Conservation (phyloP, 495 filamentous ascomycete genomes). For the Schizothecium vesticola region DNA sequence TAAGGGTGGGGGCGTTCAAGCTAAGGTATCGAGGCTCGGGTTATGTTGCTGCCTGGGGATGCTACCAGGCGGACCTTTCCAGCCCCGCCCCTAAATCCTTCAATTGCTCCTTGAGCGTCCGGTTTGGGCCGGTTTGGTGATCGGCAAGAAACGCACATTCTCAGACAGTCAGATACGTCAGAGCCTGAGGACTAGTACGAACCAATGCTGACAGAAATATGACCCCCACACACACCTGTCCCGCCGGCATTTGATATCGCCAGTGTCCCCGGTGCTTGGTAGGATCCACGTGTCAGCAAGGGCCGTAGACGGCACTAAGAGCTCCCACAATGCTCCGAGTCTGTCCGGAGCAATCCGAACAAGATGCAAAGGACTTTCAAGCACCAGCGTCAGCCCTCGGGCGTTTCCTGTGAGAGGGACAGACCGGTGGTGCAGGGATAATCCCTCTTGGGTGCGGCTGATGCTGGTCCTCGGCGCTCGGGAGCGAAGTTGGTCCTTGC, state of each 20-base stretch:
- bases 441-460: not conserved
- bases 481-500: too few relatives aligned
- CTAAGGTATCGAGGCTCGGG: too few relatives aligned
- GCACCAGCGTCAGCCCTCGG: not conserved
- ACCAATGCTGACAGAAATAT: not conserved
- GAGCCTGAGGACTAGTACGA: too few relatives aligned
- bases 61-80: not conserved
- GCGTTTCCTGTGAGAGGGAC: not conserved
- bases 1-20: too few relatives aligned
- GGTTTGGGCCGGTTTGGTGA: not conserved
- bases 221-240: not conserved
- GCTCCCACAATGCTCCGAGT: too few relatives aligned
- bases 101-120: not conserved
- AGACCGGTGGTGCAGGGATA: not conserved
- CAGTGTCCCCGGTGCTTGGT: not conserved
- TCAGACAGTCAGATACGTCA: too few relatives aligned
- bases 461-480: not conserved
- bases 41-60: not conserved
- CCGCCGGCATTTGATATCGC: not conserved
- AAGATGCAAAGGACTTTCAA: not conserved
- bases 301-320: not conserved
- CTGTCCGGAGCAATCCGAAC: too few relatives aligned
- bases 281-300: not conserved
- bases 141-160: not conserved
- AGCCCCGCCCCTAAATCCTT: not conserved